Evolutionary conservation across 2,329 filamentous ascomycete genomes (phyloP).

Genomic region (Hymenoscyphus occultus): DNA sequence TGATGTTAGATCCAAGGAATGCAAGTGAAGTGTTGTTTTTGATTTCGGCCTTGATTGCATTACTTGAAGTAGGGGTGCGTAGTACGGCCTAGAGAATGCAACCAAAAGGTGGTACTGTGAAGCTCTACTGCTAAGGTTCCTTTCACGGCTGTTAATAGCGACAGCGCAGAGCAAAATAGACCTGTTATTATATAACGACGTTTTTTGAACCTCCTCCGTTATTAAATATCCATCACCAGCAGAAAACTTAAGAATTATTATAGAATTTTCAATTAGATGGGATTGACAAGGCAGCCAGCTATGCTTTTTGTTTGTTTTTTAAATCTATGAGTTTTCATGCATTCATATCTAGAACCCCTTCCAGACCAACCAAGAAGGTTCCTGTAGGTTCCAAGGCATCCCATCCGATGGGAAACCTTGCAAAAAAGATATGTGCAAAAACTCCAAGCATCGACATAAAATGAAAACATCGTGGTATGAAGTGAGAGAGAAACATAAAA

Average conservation of each 20-base stretch:
- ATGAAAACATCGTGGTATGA: not conserved
- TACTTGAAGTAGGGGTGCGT: no score
- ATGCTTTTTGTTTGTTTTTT: conserved; percentile 1
- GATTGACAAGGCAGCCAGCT: conserved; percentile 5
- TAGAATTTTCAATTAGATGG: conserved; percentile 4
- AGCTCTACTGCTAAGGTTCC: no score
- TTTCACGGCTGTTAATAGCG: no score
- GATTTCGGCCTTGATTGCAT: no score
- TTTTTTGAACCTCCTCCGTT: no score
- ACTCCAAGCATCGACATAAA: conserved; percentile 1
- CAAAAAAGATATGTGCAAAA: not conserved
- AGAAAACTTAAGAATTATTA: not conserved
- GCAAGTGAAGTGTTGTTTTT: no score
- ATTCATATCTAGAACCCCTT: conserved; percentile 1
- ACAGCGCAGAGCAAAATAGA: no score
- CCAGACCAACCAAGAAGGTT: not conserved
- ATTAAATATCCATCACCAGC: no score
- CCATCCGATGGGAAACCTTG: conserved; percentile 2
- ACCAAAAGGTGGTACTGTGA: no score
- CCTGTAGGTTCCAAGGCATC: conserved; percentile 2
- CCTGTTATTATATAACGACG: no score
- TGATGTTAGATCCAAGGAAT: no score
- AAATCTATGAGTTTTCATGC: conserved; percentile 4
- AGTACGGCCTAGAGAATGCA: no score
- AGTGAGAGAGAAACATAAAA: not conserved